Evolutionary conservation across 805 yeast genomes (phyloP), one percentile per base, ranked within the genome.

Genomic region (Cyberlindnera misumaiensis): DNA sequence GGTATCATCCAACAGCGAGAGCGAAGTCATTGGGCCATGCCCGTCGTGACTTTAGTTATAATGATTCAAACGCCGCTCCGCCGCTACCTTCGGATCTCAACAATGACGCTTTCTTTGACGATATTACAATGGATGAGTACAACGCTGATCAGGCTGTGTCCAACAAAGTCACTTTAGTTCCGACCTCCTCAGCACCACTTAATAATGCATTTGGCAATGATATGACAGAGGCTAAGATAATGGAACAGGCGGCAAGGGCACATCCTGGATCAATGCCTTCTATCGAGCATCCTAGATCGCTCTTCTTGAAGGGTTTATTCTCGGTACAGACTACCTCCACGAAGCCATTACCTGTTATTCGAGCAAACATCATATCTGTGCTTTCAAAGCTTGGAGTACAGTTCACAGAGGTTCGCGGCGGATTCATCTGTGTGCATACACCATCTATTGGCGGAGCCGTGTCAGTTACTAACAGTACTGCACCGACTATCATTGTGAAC

Each of bases 321-420:
- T 80, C 90, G 43, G 97, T 89, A 35, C 96, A 89, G 63, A 85
- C 95, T 1, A 89, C 97, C 0, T 87, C 96, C 2, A 85, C 96
- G 4, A 87, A 87, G 52, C 93, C 96, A 14, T 68, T 90, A 40
- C 89, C 95, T 11, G 83, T 85, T 45, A 88, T 89, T 41, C 75
- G 97, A 39, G 79, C 83, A 54, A 89, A 84, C 56, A 79, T 89
- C 30, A 83, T 89, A 22, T 72, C 77, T 15, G 90, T 83, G 1
- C 70, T 89, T 56, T 78, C 77, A 14, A 77, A 77, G 45, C 68
- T 86, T 55, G 87, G 86, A 20, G 93, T 90, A 35, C 76, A 78
- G 42, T 89, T 73, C 58, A 83, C 80, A 45, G 97, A 89, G 62
- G 95, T 89, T 16, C 83, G 83, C 54, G 97, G 97, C 42, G 97